Evolutionary conservation across 306 rosid species (phyloP).

Genomic region (Trifolium subterraneum): DNA sequence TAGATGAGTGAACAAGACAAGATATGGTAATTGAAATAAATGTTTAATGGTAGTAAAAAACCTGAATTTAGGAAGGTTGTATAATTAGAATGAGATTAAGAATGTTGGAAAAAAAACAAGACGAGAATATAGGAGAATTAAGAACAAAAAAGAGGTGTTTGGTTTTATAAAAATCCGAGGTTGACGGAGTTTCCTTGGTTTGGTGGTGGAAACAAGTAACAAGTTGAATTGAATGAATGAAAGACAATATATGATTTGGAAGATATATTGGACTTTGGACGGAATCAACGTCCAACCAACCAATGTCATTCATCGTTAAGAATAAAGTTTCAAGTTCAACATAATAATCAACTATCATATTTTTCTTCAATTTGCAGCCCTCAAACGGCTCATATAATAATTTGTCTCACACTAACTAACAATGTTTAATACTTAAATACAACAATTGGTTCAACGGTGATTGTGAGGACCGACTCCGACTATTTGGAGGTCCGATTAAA

Average conservation of each 20-base stretch:
- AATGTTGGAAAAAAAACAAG: conserved; percentile 1
- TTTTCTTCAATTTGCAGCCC: conserved; percentile 7
- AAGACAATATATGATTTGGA: neutral
- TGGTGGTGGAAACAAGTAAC: neutral
- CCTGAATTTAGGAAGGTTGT: conserved; percentile 22
- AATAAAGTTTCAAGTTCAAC: conserved; percentile 2
- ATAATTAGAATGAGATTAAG: conserved; percentile 28
- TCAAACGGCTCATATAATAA: neutral
- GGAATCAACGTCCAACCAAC: conserved; percentile 23
- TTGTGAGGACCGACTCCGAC: too few species aligned
- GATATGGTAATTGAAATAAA: neutral
- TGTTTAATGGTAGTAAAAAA: conserved; percentile 11
- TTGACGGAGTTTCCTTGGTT: conserved; percentile 60
- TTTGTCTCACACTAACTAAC: too few species aligned
- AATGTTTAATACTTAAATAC: too few species aligned
- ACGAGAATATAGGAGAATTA: conserved; percentile 15
- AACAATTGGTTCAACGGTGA: too few species aligned
- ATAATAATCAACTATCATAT: neutral
- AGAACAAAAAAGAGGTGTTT: conserved; percentile 26
- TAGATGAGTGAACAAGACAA: neutral
- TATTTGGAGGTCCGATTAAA: too few species aligned
- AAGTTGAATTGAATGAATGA: neutral
- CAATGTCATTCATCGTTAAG: neutral
- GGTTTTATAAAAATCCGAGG: conserved; percentile 52
- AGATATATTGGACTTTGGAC: neutral